Percentiles rank a stretch among this genome's conserved stretches.
These are phyloP conservation scores for Crucibulum laeve DNA, from an alignment of 768 basidiomycete species.

Conservation along the genomic window DNA sequence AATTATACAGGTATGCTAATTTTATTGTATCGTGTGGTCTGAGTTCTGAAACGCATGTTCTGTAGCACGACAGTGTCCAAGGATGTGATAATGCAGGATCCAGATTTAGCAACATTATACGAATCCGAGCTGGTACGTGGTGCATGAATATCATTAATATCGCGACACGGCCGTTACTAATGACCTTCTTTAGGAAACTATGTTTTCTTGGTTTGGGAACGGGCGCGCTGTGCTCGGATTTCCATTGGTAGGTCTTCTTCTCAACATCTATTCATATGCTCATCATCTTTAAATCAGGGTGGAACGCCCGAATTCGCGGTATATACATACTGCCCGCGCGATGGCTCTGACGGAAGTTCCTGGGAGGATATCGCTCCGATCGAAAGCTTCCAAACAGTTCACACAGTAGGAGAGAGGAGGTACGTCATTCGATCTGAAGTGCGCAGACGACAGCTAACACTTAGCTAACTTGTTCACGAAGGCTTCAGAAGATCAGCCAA, in stretches of 20 bases:
- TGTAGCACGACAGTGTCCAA: constrained; percentile 36
- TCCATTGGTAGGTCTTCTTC: constrained; percentile 20
- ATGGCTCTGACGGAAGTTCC: constrained; percentile 21
- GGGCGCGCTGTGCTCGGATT: constrained; percentile 20
- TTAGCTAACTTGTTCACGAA: constrained; percentile 10
- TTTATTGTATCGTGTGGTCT: background rate
- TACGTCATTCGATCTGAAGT: constrained; percentile 12
- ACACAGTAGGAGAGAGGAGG: constrained; percentile 32
- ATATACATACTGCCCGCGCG: constrained; percentile 23
- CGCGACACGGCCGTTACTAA: background rate
- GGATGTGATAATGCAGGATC: constrained; percentile 33
- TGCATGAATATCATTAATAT: constrained; percentile 5
- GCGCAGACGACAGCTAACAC: background rate
- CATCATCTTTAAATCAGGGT: constrained; percentile 23
- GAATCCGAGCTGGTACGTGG: constrained; percentile 18
- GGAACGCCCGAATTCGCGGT: constrained; percentile 25
- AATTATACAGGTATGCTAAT: constrained; percentile 38
- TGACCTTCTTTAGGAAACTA: constrained; percentile 15
- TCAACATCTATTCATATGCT: background rate
- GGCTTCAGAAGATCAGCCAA: constrained; percentile 31
- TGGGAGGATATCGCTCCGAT: constrained; percentile 26
- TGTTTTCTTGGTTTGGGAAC: constrained; percentile 33
- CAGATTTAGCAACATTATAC: constrained; percentile 28
- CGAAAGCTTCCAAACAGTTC: constrained; percentile 20
- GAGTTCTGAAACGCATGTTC: background rate